Evolutionary conservation across 768 basidiomycete species (phyloP), one percentile per base, ranked within the genome.

Genomic region (Strobilomyces echinocephalus): DNA sequence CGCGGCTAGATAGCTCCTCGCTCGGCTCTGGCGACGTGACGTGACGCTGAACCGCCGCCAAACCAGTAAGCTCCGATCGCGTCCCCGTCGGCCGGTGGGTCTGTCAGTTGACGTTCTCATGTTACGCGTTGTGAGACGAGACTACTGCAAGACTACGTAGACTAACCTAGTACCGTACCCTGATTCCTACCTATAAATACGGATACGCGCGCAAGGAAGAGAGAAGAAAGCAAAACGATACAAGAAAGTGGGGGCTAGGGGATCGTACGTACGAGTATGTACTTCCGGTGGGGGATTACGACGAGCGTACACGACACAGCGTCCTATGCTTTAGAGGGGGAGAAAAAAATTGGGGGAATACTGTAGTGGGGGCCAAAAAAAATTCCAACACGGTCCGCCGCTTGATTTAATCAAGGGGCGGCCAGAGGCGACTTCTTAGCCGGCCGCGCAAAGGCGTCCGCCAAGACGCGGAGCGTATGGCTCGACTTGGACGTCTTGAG

Each of bases 381-480:
- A 24, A 21, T 0, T 20, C 18, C 39, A 14, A 24, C 11, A 41
- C 21, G 24, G 20, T 21, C 11, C 21, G 40, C 40, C 12, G 24
- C 42, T 5, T 18, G 28, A 20, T n/a, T 31, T 14, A 10, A 38
- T 48, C 53, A 54, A 8, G 53, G 20, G 34, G 21, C 28, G 8
- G 16, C 40, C 16, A 21, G 45, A 35, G 54, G 39, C 21, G 63
- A 62, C 44, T 34, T 61, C 40, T 56, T 54, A 34, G 60, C 47
- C 10, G 49, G 14, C 5, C 61, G 53, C 18, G 56, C 46, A 35
- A 71, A 53, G 8, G 65, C 68, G 6, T 62, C 64, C 38, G 69
- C 59, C 3, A 69, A 46, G 18, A 58, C 52, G 24, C 63, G 68
- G 49, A 71, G 63, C 43, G 67, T 51, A 8, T 58, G 46, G 15